phyloP scores from a whole-genome alignment of 2,329 filamentous ascomycete species.

The Paecilomyces niveus region DNA sequence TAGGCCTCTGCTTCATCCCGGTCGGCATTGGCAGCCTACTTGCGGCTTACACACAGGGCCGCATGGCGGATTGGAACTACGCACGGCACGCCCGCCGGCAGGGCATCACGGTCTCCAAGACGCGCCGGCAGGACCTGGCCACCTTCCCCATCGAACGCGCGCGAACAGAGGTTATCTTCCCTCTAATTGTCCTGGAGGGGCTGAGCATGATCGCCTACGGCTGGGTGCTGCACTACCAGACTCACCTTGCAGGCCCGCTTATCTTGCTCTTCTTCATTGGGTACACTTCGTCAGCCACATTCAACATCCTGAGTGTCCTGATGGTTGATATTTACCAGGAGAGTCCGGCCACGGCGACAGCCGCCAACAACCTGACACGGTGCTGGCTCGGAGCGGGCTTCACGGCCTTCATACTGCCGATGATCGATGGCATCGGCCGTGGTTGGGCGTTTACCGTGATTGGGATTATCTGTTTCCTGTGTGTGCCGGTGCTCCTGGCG shows the following conservation, averaged over 20 bases:
- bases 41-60: constrained; percentile 39
- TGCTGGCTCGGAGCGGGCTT: constrained; percentile 34
- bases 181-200: constrained; percentile 21
- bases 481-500: constrained; percentile 3
- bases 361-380: constrained; percentile 34
- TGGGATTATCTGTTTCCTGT: constrained; percentile 24
- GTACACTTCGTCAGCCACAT: constrained; percentile 27
- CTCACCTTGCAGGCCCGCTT: constrained; percentile 24
- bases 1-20: constrained; percentile 30
- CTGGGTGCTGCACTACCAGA: constrained; percentile 25
- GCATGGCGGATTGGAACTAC: constrained; percentile 65
- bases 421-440: constrained; percentile 30
- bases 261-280: constrained; percentile 27
- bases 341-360: constrained; percentile 30
- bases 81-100: constrained; percentile 56
- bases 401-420: constrained; percentile 31
- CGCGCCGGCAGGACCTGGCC: constrained; percentile 43
- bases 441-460: constrained; percentile 38
- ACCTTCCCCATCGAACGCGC: constrained; percentile 45
- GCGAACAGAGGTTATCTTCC: constrained; percentile 27
- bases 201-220: constrained; percentile 25
- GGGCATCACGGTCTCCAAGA: constrained; percentile 54
- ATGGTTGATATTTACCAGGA: constrained; percentile 37
- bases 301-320: constrained; percentile 37
- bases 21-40: constrained; percentile 17